Conservation (phyloP, 23 red algal species). For the Gracilariopsis chorda region DNA sequence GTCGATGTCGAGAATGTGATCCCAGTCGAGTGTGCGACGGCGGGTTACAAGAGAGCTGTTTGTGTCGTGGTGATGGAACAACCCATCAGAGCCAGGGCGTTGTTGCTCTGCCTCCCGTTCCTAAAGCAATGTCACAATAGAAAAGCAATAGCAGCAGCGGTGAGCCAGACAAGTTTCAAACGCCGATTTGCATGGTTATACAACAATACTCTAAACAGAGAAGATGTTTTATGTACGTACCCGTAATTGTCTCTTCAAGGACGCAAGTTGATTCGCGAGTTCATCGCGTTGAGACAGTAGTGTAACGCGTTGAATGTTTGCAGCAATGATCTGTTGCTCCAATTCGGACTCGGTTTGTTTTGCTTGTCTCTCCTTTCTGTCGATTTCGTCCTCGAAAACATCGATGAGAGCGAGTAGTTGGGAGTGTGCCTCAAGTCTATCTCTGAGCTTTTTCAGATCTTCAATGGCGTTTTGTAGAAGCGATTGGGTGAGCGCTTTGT, state of each 20-base stretch:
- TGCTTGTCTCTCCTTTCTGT: background rate
- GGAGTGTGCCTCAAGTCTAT: background rate
- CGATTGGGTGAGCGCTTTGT: background rate
- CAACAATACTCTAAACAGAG: background rate
- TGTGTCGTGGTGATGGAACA: too few relatives aligned
- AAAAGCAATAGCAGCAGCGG: too few relatives aligned
- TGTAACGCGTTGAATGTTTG: conserved; percentile 5
- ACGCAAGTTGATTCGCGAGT: background rate
- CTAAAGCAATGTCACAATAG: too few relatives aligned
- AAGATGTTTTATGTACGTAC: background rate
- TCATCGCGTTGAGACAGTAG: background rate
- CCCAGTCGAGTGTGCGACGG: too few relatives aligned
- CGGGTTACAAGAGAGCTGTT: too few relatives aligned
- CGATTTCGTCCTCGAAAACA: background rate
- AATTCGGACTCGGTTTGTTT: background rate
- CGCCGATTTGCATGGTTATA: too few relatives aligned
- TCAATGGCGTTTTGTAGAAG: background rate
- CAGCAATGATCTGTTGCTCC: background rate
- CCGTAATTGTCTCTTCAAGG: background rate
- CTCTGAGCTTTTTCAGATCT: background rate
- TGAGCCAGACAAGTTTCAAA: too few relatives aligned
- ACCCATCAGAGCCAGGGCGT: too few relatives aligned
- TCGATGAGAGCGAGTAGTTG: background rate
- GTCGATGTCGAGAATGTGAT: background rate
- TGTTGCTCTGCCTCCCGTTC: too few relatives aligned